These are phyloP conservation scores for Meira nashicola DNA, from an alignment of 1,284 basidiomycete species.

Conservation along the genomic window DNA sequence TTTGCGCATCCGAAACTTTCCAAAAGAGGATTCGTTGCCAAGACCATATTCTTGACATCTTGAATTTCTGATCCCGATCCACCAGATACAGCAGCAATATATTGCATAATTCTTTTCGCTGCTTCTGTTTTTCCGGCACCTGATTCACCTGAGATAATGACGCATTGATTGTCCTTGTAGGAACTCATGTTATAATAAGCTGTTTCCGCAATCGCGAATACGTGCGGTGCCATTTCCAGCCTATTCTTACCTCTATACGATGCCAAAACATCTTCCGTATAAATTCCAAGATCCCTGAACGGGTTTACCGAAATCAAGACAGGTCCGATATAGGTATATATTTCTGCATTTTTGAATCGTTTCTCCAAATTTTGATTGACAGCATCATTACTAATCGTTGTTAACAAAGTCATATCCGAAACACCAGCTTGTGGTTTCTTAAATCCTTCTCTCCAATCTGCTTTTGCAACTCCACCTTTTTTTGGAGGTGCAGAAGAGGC, in stretches of 20 bases:
- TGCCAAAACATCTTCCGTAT: constrained; percentile 78
- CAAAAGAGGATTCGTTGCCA: constrained; percentile 93
- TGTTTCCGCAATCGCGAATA: constrained; percentile 93
- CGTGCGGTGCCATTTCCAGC: constrained; percentile 94
- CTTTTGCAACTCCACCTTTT: constrained; percentile 49
- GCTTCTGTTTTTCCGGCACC: constrained; percentile 51
- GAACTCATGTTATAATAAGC: constrained; percentile 99
- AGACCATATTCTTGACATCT: constrained; percentile 99
- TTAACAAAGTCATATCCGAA: constrained; percentile 95
- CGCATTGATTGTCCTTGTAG: constrained; percentile 98
- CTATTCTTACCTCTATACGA: constrained; percentile 96
- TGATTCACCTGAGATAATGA: constrained; percentile 98
- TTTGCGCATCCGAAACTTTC: constrained; percentile 99
- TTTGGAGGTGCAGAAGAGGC: constrained; percentile 29
- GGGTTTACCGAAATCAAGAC: constrained; percentile 98
- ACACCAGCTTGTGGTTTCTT: constrained; percentile 68
- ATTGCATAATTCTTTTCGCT: constrained; percentile 84
- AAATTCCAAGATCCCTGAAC: constrained; percentile 83
- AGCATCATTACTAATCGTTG: constrained; percentile 94
- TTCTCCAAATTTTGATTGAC: constrained; percentile 98
- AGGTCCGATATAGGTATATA: constrained; percentile 97
- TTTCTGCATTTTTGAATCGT: constrained; percentile 87
- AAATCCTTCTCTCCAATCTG: constrained; percentile 52
- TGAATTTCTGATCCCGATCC: constrained; percentile 73
- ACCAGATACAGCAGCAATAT: constrained; percentile 93